Percentiles rank a stretch among this genome's conserved stretches.
Conservation (phyloP, 805 yeast genomes). For the Cyberlindnera mycetangii region DNA sequence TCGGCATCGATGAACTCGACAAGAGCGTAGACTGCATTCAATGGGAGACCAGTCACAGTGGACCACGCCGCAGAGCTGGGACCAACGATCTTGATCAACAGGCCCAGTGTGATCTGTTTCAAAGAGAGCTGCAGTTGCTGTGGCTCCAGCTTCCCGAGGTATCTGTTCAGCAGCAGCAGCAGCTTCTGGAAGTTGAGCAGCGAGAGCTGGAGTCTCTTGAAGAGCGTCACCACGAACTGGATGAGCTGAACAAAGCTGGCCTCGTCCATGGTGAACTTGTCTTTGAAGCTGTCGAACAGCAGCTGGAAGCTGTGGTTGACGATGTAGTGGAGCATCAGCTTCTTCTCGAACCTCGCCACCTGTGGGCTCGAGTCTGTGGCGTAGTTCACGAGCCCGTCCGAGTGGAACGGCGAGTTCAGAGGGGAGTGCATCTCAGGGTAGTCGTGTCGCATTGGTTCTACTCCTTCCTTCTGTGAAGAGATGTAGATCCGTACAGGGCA, state of each 20-base stretch:
- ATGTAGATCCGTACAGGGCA: not conserved
- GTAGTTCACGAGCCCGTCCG: conserved; percentile 14
- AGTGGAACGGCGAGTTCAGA: conserved; percentile 17
- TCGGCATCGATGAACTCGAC: conserved; percentile 2
- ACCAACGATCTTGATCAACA: conserved; percentile 9
- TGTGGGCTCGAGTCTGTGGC: conserved; percentile 9
- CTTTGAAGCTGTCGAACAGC: conserved; percentile 8
- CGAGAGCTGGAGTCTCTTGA: conserved; percentile 14
- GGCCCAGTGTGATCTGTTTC: conserved; percentile 16
- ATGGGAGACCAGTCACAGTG: conserved; percentile 15
- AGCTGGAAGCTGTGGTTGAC: conserved; percentile 16
- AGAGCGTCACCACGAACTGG: conserved; percentile 12
- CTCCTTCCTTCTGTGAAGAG: conserved; percentile 1
- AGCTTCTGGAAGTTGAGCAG: conserved; percentile 14
- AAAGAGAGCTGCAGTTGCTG: conserved; percentile 9
- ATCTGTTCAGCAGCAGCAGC: conserved; percentile 11
- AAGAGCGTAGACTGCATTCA: conserved; percentile 1
- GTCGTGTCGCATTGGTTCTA: conserved; percentile 9
- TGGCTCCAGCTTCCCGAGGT: conserved; percentile 5
- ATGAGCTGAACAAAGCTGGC: conserved; percentile 3
- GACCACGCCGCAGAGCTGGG: conserved; percentile 11
- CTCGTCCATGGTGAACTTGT: conserved; percentile 5
- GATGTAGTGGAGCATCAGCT: conserved; percentile 12
- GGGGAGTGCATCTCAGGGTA: conserved; percentile 19
- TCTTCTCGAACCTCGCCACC: conserved; percentile 10